Evolutionary conservation across 2,329 filamentous ascomycete species (phyloP).

Genomic region (Aspergillus novofumigatus): DNA sequence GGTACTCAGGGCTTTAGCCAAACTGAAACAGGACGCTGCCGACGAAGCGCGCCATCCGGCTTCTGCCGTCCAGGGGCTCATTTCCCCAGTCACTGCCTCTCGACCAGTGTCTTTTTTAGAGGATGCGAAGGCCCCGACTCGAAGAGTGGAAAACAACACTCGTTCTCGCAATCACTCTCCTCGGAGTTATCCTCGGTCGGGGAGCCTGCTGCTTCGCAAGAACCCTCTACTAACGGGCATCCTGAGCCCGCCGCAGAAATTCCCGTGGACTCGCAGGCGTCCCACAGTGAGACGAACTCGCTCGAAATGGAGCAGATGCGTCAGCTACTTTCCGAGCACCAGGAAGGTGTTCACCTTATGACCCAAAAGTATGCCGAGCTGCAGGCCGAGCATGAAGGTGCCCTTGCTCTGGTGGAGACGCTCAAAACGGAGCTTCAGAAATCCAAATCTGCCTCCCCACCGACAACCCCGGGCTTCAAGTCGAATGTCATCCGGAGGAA

Average conservation of each 20-base stretch:
- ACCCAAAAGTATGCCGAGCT: conserved; percentile 77
- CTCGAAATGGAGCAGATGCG: conserved; percentile 70
- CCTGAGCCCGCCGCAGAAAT: conserved; percentile 28
- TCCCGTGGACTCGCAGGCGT: conserved; percentile 19
- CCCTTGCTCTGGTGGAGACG: conserved; percentile 81
- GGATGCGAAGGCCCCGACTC: conserved; percentile 64
- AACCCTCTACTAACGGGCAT: conserved; percentile 60
- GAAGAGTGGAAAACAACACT: conserved; percentile 64
- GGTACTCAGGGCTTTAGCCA: conserved; percentile 73
- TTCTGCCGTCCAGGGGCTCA: conserved; percentile 39
- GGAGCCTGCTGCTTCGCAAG: conserved; percentile 65
- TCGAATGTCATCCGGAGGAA: conserved; percentile 83
- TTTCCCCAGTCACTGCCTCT: conserved; percentile 35
- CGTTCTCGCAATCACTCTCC: conserved; percentile 85
- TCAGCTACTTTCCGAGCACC: conserved; percentile 68
- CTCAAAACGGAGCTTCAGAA: conserved; percentile 82
- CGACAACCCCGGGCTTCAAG: conserved; percentile 37
- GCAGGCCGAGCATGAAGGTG: conserved; percentile 74
- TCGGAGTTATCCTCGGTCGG: conserved; percentile 88
- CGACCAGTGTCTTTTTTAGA: conserved; percentile 82
- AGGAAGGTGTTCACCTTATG: conserved; percentile 68
- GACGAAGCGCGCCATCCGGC: conserved; percentile 69
- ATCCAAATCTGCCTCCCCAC: conserved; percentile 64
- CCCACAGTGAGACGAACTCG: conserved; percentile 44
- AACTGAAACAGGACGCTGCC: conserved; percentile 72